These are phyloP conservation scores for Arabidopsis lyrata DNA, from an alignment of 441 rosid genomes.

Conservation along the genomic window DNA sequence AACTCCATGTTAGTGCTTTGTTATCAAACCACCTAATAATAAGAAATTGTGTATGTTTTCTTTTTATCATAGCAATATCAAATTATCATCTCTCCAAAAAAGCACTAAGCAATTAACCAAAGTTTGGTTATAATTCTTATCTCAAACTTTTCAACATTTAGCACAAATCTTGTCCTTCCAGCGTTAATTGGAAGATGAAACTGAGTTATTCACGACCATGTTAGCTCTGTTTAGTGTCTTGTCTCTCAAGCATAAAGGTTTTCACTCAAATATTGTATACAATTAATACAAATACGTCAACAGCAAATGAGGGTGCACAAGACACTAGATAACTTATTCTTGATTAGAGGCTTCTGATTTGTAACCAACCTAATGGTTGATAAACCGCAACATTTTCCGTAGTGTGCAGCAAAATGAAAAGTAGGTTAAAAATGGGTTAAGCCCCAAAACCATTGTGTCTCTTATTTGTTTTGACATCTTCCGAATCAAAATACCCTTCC, in stretches of 20 bases:
- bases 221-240: too few species aligned
- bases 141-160: too few species aligned
- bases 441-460: slow-evolving; percentile 7
- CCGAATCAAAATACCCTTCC: neutral
- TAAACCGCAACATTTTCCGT: slow-evolving; percentile 3
- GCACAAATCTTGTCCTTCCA: too few species aligned
- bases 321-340: slow-evolving; percentile 15
- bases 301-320: neutral
- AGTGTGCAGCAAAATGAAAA: slow-evolving; percentile 4
- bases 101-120: too few species aligned
- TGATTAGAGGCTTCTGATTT: slow-evolving; percentile 21
- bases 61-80: too few species aligned
- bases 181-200: too few species aligned
- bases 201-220: too few species aligned
- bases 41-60: too few species aligned
- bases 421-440: slow-evolving; percentile 22
- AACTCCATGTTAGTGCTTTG: too few species aligned
- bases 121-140: too few species aligned
- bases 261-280: neutral
- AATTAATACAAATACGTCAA: slow-evolving; percentile 1
- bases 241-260: neutral
- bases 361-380: slow-evolving; percentile 42
- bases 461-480: slow-evolving; percentile 33
- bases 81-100: too few species aligned
- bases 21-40: too few species aligned